Conservation (phyloP, 768 basidiomycete species). For the Leucosporidium scottii region DNA sequence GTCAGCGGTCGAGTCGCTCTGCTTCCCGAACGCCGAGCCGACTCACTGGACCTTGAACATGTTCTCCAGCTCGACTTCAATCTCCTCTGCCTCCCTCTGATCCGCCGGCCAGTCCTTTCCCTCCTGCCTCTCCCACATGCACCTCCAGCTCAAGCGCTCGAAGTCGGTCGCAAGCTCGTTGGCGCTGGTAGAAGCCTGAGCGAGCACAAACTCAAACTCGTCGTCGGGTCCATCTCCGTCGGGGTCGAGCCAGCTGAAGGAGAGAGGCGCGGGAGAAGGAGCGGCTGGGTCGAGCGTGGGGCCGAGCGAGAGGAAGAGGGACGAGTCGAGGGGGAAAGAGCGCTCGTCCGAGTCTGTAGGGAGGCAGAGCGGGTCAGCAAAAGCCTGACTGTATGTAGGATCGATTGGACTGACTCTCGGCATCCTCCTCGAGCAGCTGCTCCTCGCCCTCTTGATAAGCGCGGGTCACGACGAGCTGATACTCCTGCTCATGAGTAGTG, state of each 20-base stretch:
- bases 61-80: slow-evolving; percentile 46
- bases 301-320: slow-evolving; percentile 60
- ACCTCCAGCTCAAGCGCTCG: slow-evolving; percentile 87
- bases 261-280: slow-evolving; percentile 53
- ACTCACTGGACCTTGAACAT: slow-evolving; percentile 75
- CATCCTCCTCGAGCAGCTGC: slow-evolving; percentile 83
- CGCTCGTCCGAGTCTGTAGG: slow-evolving; percentile 81
- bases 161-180: slow-evolving; percentile 59
- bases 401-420: slow-evolving; percentile 42
- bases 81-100: slow-evolving; percentile 54
- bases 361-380: slow-evolving; percentile 15
- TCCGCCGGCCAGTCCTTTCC: slow-evolving; percentile 58
- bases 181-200: slow-evolving; percentile 52
- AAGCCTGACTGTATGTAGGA: background rate
- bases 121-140: slow-evolving; percentile 94
- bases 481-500: slow-evolving; percentile 56
- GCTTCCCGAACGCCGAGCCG: slow-evolving; percentile 12
- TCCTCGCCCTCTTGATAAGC: slow-evolving; percentile 97
- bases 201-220: slow-evolving; percentile 77
- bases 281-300: slow-evolving; percentile 47
- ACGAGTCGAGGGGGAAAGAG: slow-evolving; percentile 81
- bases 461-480: slow-evolving; percentile 86
- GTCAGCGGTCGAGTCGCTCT: background rate
- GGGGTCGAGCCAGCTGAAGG: slow-evolving; percentile 85
- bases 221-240: slow-evolving; percentile 72